Evolutionary conservation across 2,329 filamentous ascomycete genomes (phyloP), one percentile per base, ranked within the genome.

Genomic region (Calonectria pauciramosa): DNA sequence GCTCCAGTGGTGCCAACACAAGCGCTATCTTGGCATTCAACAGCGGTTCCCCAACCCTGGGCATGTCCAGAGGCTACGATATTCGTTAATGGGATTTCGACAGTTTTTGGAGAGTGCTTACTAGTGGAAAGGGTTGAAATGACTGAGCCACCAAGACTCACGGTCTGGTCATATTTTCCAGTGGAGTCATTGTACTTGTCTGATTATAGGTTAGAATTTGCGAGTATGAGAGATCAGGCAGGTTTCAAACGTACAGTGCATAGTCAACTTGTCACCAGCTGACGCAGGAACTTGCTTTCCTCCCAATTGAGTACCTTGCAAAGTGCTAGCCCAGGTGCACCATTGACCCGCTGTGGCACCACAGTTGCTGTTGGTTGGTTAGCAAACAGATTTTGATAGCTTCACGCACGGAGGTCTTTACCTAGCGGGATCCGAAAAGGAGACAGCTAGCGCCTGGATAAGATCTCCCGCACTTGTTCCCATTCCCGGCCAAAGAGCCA

Each of bases 1-100:
- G 73, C 73, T 5, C 20, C 70, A 3, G 68, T 65, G 1, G 70
- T 71, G 10, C 75, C 75, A 10, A 75, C 65, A 18, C 76, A 77
- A 30, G 75, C 76, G 51, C 56, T 64, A n/a, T 77, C 76, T 32
- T 77, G 76, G 10, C 76, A 77, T 68, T 77, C 76, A 20, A 77
- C 76, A 1, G 76, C 76, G 0, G 75, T 77, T 10, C 76, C 76
- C 76, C 75, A 77, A 3, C 75, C 76, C 49, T 77, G 63, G 0
- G 76, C 76, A 23, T 59, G 41, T 0, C 75, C 76, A 28, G 75
- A 77, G 7, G 75, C 75, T 77, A 30, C 8, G 8, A 5, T 23
- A 38, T n/a, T 63, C 4, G 30, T 13, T 8, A 44, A 49, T 11
- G 18, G 23, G 9, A 16, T 30, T 72, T 23, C 59, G 26, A 3